Percentiles rank a stretch among this genome's conserved stretches.
phyloP scores from a whole-genome alignment of 2,329 filamentous ascomycete genomes.

The Tolypocladium cylindrosporum region DNA sequence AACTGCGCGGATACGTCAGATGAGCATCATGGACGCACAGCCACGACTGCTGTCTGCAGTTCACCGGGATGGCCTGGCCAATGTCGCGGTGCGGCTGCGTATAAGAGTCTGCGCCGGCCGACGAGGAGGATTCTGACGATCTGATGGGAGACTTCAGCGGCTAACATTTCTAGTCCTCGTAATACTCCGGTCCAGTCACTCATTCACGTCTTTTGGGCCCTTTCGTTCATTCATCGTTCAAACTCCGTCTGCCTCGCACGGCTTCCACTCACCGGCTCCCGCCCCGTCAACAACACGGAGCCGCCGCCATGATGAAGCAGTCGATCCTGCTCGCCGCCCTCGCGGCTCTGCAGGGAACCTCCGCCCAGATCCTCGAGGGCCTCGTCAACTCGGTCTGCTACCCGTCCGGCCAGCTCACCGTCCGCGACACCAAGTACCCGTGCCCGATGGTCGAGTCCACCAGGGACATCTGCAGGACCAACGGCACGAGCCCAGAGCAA shows the following conservation, averaged over 20 bases:
- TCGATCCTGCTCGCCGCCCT: background rate
- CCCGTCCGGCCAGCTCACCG: background rate
- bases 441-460: too few relatives aligned
- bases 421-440: background rate
- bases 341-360: background rate
- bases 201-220: background rate
- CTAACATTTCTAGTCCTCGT: background rate
- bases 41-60: background rate
- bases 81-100: background rate
- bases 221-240: background rate
- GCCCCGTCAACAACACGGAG: background rate
- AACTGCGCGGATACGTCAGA: background rate
- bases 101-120: background rate
- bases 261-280: background rate
- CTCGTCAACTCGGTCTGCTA: background rate
- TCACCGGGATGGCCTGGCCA: background rate
- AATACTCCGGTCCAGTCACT: background rate
- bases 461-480: background rate
- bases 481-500: background rate
- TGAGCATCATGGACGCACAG: background rate
- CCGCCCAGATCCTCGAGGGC: background rate
- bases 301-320: background rate
- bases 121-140: background rate
- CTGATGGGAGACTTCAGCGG: background rate
- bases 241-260: background rate